Evolutionary conservation across 352 stramenopile species (phyloP).

Genomic region (Phytophthora capsici): DNA sequence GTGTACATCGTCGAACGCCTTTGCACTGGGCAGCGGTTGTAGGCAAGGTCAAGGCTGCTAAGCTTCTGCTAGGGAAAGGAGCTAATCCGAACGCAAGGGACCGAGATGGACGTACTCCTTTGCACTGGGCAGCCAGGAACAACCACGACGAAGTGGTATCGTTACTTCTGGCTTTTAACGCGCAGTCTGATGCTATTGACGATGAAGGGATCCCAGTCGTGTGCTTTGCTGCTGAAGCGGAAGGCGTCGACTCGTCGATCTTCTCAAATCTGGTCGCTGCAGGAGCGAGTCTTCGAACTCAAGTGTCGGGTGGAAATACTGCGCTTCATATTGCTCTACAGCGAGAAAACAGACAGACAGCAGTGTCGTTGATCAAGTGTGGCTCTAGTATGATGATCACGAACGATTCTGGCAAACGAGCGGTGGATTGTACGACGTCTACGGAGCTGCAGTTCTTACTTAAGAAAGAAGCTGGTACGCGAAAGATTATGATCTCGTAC

Average conservation of each 20-base stretch:
- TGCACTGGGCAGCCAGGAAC: slow-evolving; percentile 83
- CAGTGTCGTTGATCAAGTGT: slow-evolving; percentile 71
- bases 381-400: slow-evolving; percentile 74
- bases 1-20: slow-evolving; percentile 69
- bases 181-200: slow-evolving; percentile 55
- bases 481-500: slow-evolving; percentile 88
- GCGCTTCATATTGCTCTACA: slow-evolving; percentile 78
- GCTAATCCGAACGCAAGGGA: slow-evolving; percentile 68
- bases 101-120: slow-evolving; percentile 62
- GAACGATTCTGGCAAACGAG: slow-evolving; percentile 66
- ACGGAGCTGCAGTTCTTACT: slow-evolving; percentile 78
- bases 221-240: slow-evolving; percentile 68
- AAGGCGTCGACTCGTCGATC: slow-evolving; percentile 55
- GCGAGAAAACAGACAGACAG: slow-evolving; percentile 71
- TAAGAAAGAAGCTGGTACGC: slow-evolving; percentile 74
- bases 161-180: slow-evolving; percentile 54
- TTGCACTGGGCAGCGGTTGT: slow-evolving; percentile 79
- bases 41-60: slow-evolving; percentile 44
- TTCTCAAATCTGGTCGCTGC: slow-evolving; percentile 49
- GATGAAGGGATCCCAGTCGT: slow-evolving; percentile 56
- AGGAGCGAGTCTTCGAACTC: slow-evolving; percentile 53
- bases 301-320: slow-evolving; percentile 62
- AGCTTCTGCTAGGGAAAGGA: slow-evolving; percentile 47
- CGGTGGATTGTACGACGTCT: slow-evolving; percentile 83
- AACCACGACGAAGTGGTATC: slow-evolving; percentile 61